A percentile compares a stretch with the other conserved stretches of the same genome.
phyloP scores from a whole-genome alignment of 352 stramenopile species.

The Blastocystis sp. region DNA sequence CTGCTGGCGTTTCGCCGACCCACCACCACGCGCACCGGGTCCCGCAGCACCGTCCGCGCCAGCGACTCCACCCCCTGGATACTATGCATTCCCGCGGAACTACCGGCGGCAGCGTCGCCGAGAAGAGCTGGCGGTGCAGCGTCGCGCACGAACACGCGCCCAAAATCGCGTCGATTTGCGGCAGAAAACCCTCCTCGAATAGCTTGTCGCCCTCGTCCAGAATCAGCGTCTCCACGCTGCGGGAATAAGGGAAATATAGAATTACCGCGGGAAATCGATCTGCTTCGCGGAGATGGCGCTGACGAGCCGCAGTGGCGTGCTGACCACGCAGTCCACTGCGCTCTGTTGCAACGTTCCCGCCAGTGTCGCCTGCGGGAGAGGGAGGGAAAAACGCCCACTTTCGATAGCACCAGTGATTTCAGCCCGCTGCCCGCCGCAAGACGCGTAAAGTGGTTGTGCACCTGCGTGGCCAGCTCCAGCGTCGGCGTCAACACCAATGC shows the following conservation, averaged over 20 bases:
- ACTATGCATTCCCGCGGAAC: not conserved
- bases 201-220: conserved; percentile 96
- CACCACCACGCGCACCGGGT: conserved; percentile 86
- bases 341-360: conserved; percentile 42
- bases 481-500: conserved; percentile 87
- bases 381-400: conserved; percentile 69
- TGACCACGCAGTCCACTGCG: conserved; percentile 83
- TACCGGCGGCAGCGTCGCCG: conserved; percentile 82
- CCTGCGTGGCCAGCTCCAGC: conserved; percentile 88
- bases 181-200: conserved; percentile 76
- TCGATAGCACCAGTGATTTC: conserved; percentile 77
- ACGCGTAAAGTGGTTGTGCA: conserved; percentile 82
- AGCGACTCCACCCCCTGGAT: conserved; percentile 78
- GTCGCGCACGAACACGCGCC: conserved; percentile 70
- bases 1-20: conserved; percentile 76
- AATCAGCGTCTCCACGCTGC: conserved; percentile 80
- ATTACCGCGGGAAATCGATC: conserved; percentile 58
- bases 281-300: conserved; percentile 57
- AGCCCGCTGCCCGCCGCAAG: conserved; percentile 70
- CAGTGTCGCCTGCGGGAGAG: not conserved
- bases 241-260: conserved; percentile 54
- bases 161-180: conserved; percentile 93
- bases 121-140: conserved; percentile 85
- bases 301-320: conserved; percentile 85
- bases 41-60: conserved; percentile 83